Percentiles rank a stretch among this genome's conserved stretches.
Conservation (phyloP, 2,329 filamentous ascomycete genomes). For the Xylariaceae sp. region DNA sequence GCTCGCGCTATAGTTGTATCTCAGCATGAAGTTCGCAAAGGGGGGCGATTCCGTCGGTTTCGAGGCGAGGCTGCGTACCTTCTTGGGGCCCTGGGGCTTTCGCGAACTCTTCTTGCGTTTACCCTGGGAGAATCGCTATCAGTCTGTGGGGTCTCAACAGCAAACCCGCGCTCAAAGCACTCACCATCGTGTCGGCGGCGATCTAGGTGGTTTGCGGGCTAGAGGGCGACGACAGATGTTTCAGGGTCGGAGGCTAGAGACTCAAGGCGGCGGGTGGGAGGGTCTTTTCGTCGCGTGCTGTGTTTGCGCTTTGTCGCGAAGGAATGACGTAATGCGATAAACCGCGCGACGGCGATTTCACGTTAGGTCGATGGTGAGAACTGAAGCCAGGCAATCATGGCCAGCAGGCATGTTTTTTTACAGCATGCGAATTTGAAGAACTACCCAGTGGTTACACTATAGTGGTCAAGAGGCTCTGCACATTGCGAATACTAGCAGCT, state of each 20-base stretch:
- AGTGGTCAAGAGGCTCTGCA: too few species aligned
- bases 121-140: constrained; percentile 55
- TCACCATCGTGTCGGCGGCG: constrained; percentile 32
- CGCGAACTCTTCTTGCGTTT: constrained; percentile 93
- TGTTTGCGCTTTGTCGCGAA: background rate
- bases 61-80: constrained; percentile 57
- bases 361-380: constrained; percentile 15
- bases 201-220: background rate
- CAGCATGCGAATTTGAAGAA: constrained; percentile 7
- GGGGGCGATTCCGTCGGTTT: constrained; percentile 20
- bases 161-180: background rate
- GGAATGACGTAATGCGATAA: constrained; percentile 22
- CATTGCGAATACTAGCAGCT: too few species aligned
- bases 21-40: constrained; percentile 2
- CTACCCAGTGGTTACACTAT: background rate
- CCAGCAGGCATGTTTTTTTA: constrained; percentile 16
- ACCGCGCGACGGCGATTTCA: constrained; percentile 7
- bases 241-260: constrained; percentile 4
- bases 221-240: constrained; percentile 3
- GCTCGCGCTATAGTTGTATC: constrained; percentile 60
- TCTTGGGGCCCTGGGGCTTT: constrained; percentile 82
- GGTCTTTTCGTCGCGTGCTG: constrained; percentile 2
- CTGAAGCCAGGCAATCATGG: constrained; percentile 2
- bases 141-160: background rate
- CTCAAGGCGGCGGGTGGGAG: background rate